These are phyloP conservation scores for Penicillium psychrofluorescens DNA, from an alignment of 495 filamentous ascomycete species.

Conservation along the genomic window DNA sequence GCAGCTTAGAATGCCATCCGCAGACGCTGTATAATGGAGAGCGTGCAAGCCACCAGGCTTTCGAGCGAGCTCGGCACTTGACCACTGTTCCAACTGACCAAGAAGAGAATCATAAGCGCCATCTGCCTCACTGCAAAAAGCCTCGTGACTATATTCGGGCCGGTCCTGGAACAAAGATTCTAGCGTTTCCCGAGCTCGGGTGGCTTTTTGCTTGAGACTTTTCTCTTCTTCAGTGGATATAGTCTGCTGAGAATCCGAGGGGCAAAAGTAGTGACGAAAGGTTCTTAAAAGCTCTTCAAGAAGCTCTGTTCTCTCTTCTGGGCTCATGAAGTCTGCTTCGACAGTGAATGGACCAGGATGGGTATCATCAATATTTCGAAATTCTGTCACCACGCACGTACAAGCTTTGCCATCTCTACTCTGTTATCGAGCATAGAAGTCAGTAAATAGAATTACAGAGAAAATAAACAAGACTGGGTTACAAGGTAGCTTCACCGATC, in stretches of 20 bases:
- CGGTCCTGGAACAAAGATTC: slow-evolving; percentile 12
- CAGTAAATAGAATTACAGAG: no score
- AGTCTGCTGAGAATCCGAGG: slow-evolving; percentile 1
- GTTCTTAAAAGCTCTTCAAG: slow-evolving; percentile 17
- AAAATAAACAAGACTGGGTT: not conserved
- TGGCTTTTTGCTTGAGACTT: no score
- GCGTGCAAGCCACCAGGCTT: slow-evolving; percentile 10
- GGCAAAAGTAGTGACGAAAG: slow-evolving; percentile 12
- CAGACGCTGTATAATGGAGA: slow-evolving; percentile 4
- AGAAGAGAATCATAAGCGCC: slow-evolving; percentile 5
- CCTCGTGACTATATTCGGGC: slow-evolving; percentile 10
- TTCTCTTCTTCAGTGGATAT: not conserved
- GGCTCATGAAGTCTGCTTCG: slow-evolving; percentile 21
- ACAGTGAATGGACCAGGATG: slow-evolving; percentile 16
- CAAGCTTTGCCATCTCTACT: slow-evolving; percentile 21
- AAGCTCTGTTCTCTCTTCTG: slow-evolving; percentile 13
- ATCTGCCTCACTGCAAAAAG: slow-evolving; percentile 8
- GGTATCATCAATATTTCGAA: slow-evolving; percentile 12
- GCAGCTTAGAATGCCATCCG: slow-evolving; percentile 10
- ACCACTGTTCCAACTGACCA: slow-evolving; percentile 8
- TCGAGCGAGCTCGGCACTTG: slow-evolving; percentile 1
- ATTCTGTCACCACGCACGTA: slow-evolving; percentile 27
- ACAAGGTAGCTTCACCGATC: slow-evolving; percentile 10
- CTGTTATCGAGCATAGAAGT: slow-evolving; percentile 1
- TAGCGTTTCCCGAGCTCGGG: slow-evolving; percentile 14